Percentiles rank a stretch among this genome's conserved stretches.
phyloP scores from a whole-genome alignment of 257 asterid genomes.

The Solanum sitiens region DNA sequence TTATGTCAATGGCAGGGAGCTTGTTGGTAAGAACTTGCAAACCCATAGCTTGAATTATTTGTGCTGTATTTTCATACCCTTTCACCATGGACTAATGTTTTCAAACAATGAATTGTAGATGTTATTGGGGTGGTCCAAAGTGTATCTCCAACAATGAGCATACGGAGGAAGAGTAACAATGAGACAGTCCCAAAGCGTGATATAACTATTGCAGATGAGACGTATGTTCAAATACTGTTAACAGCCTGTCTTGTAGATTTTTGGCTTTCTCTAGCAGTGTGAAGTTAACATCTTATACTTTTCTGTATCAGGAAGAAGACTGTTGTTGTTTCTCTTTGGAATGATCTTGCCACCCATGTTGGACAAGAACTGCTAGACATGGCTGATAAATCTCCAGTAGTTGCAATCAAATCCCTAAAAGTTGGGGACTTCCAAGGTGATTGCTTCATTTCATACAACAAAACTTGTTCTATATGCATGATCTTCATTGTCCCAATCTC shows the following conservation, averaged over 20 bases:
- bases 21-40: conserved; percentile 52
- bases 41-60: neutral
- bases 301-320: conserved; percentile 61
- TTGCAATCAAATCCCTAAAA: conserved; percentile 79
- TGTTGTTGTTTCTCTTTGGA: conserved; percentile 34
- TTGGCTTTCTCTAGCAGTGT: neutral
- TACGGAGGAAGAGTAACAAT: conserved; percentile 73
- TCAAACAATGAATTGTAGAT: conserved; percentile 28
- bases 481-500: neutral
- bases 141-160: conserved; percentile 73
- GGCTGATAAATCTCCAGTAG: conserved; percentile 79
- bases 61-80: neutral
- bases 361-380: conserved; percentile 60
- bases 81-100: neutral
- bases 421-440: conserved; percentile 95
- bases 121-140: conserved; percentile 84
- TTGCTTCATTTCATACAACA: neutral
- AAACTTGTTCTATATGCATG: neutral
- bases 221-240: conserved; percentile 30
- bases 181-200: conserved; percentile 83
- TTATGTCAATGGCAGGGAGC: conserved; percentile 74
- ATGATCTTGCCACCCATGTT: conserved; percentile 25
- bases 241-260: neutral
- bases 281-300: neutral
- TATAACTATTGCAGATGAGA: conserved; percentile 80